These are phyloP conservation scores for Pythium dissotocum DNA, from an alignment of 352 stramenopile species.

Conservation along the genomic window DNA sequence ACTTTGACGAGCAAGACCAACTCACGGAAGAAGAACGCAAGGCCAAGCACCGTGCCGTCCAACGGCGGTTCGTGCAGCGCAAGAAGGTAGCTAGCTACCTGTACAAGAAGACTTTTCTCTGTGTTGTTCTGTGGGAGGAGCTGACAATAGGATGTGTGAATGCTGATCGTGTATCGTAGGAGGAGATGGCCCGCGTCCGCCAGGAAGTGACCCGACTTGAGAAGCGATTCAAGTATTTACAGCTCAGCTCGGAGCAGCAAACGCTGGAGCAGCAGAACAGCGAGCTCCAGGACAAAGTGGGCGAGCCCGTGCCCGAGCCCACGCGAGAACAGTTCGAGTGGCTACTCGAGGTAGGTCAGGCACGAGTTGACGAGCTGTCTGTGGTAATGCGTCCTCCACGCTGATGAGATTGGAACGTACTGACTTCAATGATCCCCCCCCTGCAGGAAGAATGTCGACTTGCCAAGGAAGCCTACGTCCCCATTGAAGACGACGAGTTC, in stretches of 20 bases:
- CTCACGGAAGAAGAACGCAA: conserved; percentile 33
- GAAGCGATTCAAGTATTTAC: conserved; percentile 31
- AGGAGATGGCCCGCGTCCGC: conserved; percentile 36
- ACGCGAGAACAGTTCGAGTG: conserved; percentile 28
- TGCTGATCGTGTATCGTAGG: conserved; percentile 1
- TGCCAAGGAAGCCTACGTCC: conserved; percentile 19
- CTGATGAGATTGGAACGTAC: neutral
- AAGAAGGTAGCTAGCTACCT: conserved; percentile 33
- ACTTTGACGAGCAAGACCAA: conserved; percentile 18
- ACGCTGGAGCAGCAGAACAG: conserved; percentile 31
- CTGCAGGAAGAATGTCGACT: conserved; percentile 11
- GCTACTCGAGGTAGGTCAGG: conserved; percentile 26
- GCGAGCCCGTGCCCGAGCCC: conserved; percentile 5
- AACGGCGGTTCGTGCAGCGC: conserved; percentile 45
- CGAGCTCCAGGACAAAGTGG: conserved; percentile 20
- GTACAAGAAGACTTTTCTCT: too few relatives aligned
- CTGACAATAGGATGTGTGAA: too few relatives aligned
- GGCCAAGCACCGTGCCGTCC: conserved; percentile 45
- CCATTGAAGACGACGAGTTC: conserved; percentile 12
- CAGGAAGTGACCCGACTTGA: conserved; percentile 32
- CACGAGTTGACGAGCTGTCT: neutral
- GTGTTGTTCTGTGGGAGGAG: too few relatives aligned
- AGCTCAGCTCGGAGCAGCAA: conserved; percentile 34
- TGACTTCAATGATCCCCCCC: neutral
- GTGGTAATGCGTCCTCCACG: neutral